phyloP scores from a whole-genome alignment of 2,329 filamentous ascomycete species.

The Emericellopsis atlantica region DNA sequence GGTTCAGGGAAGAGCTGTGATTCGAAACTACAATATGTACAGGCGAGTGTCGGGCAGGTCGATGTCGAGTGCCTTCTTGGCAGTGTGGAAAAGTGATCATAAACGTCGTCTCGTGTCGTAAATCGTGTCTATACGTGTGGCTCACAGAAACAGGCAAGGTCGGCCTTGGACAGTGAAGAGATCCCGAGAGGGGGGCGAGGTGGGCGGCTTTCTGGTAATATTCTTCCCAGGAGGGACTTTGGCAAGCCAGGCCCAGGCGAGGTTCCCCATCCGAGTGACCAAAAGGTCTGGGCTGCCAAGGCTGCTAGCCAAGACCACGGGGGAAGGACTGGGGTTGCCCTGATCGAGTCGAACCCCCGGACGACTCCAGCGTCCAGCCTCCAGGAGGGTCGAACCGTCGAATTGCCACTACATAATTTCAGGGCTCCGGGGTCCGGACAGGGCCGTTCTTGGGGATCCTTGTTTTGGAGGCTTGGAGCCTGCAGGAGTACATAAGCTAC shows the following conservation, averaged over 20 bases:
- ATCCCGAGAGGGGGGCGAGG: not conserved
- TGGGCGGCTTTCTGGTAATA: conserved; percentile 1
- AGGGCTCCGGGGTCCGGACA: no score
- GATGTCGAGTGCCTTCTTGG: conserved; percentile 1
- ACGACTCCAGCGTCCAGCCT: no score
- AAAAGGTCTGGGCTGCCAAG: conserved; percentile 1
- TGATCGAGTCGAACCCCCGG: not conserved
- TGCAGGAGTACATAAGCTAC: no score
- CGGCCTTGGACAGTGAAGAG: no score
- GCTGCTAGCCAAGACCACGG: not conserved
- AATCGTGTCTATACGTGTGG: no score
- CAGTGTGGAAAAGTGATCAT: no score
- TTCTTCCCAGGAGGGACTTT: not conserved
- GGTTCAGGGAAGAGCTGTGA: no score
- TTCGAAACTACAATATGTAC: no score
- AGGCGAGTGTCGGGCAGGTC: not conserved
- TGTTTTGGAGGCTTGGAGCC: no score
- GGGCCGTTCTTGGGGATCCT: no score
- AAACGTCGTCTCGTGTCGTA: no score
- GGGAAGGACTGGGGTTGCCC: not conserved
- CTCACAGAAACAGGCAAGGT: no score
- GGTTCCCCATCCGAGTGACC: not conserved
- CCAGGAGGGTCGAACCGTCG: not conserved
- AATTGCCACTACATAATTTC: not conserved
- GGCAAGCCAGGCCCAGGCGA: not conserved